Base-by-base conservation (phyloP, 805 yeast species). In the Zygosaccharomyces gambellarensis region DNA sequence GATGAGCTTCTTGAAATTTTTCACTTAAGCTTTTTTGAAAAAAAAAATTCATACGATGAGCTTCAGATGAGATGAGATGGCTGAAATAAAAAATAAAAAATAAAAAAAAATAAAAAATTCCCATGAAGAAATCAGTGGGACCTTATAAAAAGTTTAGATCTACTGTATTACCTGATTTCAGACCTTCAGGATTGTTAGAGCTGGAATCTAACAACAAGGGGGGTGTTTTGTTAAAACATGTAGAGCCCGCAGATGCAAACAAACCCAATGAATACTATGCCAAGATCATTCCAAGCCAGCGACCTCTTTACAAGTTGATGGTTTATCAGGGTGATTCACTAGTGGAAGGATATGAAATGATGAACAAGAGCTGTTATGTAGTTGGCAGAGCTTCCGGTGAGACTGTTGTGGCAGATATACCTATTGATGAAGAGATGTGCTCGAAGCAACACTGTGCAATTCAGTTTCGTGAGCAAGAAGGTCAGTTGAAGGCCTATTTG, bases 371-470 rank as follows among this genome's bases (percentile, higher is more conserved):
- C 19, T 57, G 45, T 27, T 67, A 63, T 39, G 51, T 73, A 10
- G 53, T 75, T 5, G 79, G 79, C 0, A 56, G 78, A 32, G 69
- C 63, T 34, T 48, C 57, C 46, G 54, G 51, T 25, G 62, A 60
- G 36, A 46, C 48, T 5, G 56, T 57, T 2, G 58, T 73, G 1
- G 73, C 69, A 12, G 75, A 75, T 53, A 63, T 74, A 2, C 53
- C 56, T 25, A 62, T 73, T 1, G 66, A 65, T 5, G 67, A 69
- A 42, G 67, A 63, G 25, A 60, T 70, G 1, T 70, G 75, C 45
- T 73, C 78, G 0, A 71, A 71, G 43, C 79, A 77, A 54, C 81
- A 77, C 55, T 79, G 80, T 19, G 80, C 67, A 0, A 63, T 77
- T 6, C 81, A 77, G 51, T 76, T 72, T 52, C 60, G 77, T 28